phyloP scores from a whole-genome alignment of 495 filamentous ascomycete species.

The Lepidopterella palustris region DNA sequence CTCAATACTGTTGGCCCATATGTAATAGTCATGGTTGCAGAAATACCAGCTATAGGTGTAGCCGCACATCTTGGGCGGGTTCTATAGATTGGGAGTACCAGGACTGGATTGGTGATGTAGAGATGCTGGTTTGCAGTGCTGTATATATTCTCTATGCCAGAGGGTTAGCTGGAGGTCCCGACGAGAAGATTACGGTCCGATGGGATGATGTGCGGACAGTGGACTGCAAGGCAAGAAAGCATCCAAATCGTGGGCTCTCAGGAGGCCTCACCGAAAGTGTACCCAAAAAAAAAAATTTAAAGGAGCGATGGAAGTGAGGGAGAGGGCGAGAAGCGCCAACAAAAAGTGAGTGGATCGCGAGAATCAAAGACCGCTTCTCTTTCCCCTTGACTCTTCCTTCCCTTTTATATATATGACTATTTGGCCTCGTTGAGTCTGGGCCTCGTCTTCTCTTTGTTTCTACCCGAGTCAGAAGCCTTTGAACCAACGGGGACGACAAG shows the following conservation, averaged over 20 bases:
- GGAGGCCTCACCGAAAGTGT: not conserved
- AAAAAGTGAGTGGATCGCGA: not conserved
- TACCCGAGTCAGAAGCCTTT: not conserved
- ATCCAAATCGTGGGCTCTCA: not conserved
- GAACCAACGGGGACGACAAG: not conserved
- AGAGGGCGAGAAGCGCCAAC: not conserved
- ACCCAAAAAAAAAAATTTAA: not conserved
- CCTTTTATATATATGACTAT: not conserved
- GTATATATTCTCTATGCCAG: not conserved
- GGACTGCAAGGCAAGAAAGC: not conserved
- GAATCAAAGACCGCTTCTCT: not conserved
- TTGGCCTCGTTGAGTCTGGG: no score
- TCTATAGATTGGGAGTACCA: not conserved
- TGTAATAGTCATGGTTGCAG: constrained; percentile 37
- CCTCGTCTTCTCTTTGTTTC: not conserved
- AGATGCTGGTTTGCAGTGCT: not conserved
- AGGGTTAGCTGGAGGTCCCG: not conserved
- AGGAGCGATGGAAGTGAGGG: no score
- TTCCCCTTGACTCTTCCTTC: not conserved
- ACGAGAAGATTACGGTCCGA: not conserved
- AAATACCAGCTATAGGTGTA: constrained; percentile 37
- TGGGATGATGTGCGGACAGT: not conserved
- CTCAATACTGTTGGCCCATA: constrained; percentile 32
- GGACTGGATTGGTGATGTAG: not conserved
- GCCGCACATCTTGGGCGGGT: constrained; percentile 26